Base-by-base conservation (phyloP, 1,284 basidiomycete genomes). In the Pyrrhoderma lamaoense region DNA sequence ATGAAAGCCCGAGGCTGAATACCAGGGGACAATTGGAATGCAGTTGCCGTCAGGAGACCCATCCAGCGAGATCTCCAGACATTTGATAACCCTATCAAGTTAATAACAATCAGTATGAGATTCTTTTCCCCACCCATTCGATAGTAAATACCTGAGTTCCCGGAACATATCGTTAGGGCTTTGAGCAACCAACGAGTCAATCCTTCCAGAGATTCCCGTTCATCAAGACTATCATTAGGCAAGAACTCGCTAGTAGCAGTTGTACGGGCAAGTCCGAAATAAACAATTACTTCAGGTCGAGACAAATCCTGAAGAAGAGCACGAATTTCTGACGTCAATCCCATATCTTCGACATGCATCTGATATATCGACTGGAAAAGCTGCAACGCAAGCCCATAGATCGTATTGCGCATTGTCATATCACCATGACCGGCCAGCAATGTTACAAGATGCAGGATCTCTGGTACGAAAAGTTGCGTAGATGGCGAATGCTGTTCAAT, bases 21-120 rank as follows among this genome's bases (percentile, higher is more conserved):
- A 16, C 89, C 85, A 0, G 92, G 89, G 11, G 91, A 93, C 53
- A 90, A 80, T 65, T 96, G 93, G 74, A 97, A 96, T 18, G 93
- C 92, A 0, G 87, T 92, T 1, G 91, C 84, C 0, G 90, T 89
- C n/a, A 93, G 82, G 49, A 97, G 68, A 50, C 91, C 85, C 82
- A 93, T 92, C 89, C 93, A 93, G 37, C 93, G 76, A 22, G 93
- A 90, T 53, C 89, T 79, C 93, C 94, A 97, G 13, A 89, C 81
- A 62, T 97, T 97, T 38, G 90, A 72, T 8, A 93, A 72, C 48
- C 91, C 93, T 92, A n/a, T 31, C n/a, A 25, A 23, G n/a, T 45
- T n/a, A 27, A 9, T 4, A 48, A 11, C 18, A 13, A 23, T 8
- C 11, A 35, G 23, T 11, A 9, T 18, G 39, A 19, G 16, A n/a